A percentile compares a stretch with the other conserved stretches of the same genome.
phyloP scores from a whole-genome alignment of 768 basidiomycete species.

The Calvatia gigantea region DNA sequence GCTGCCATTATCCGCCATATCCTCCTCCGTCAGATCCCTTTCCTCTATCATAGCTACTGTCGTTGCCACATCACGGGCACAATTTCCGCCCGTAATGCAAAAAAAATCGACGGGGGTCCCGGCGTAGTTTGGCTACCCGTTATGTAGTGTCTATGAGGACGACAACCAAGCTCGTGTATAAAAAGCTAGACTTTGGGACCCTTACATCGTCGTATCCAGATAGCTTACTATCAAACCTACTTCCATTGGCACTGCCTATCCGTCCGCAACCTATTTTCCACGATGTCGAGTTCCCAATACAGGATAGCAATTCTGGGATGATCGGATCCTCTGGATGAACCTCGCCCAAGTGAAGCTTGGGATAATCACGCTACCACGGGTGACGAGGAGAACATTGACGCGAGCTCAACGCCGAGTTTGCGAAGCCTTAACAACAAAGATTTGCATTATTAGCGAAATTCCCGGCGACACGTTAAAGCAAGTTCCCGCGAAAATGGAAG shows the following conservation, averaged over 20 bases:
- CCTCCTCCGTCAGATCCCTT: not conserved
- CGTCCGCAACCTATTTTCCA: not conserved
- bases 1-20: not conserved
- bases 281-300: not conserved
- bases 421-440: not conserved
- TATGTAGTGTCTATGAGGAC: too few species aligned
- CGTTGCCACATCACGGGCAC: not conserved
- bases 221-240: not conserved
- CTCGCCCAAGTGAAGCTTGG: not conserved
- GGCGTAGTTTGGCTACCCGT: too few species aligned
- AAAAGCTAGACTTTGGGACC: too few species aligned
- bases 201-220: not conserved
- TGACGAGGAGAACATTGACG: not conserved
- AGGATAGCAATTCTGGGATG: not conserved
- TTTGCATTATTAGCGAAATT: not conserved
- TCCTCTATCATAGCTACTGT: not conserved
- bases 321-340: not conserved
- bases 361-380: not conserved
- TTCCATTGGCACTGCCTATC: not conserved
- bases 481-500: not conserved
- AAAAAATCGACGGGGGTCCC: too few species aligned
- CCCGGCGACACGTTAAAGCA: not conserved
- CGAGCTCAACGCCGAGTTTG: not conserved
- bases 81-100: too few species aligned
- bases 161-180: too few species aligned